Base-by-base conservation (phyloP, 1,139 yeast genomes). In the Trichomonascaceae sp. region DNA sequence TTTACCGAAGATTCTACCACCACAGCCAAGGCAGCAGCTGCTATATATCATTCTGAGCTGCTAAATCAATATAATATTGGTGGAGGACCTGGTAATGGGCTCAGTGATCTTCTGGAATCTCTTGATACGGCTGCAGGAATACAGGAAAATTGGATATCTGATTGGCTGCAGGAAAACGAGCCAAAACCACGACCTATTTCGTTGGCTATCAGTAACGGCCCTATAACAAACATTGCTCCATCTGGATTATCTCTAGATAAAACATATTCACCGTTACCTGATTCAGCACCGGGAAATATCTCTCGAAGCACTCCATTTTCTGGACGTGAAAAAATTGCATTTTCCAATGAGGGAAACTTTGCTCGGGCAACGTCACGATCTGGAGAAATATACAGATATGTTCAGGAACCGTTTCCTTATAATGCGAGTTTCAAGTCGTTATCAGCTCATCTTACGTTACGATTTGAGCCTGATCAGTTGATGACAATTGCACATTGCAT, bases 341-440 rank as follows among this genome's bases (percentile, higher is more conserved):
- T 15, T 15, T 22, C 47, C 15, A 24, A 18, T 17, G 32, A 45
- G 4, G 38, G 48, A 13, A 19, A 27, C 27, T 30, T 27, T n/a
- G 17, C 41, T n/a, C 32, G 36, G 18, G 36, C 48, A 47, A 32
- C 43, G 19, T 38, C 32, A 17, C 55, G 59, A 87, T 90, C 96
- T 0, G 85, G 83, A 61, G 95, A 87, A 58, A 87, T 91, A 17
- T 91, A 91, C 69, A 83, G 85, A 18, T 77, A 81, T 52, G 88
- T 91, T 9, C 76, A 73, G 18, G 77, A 75, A 52, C 97, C 98
- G 0, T 91, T 87, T 65, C 80, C 90, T 1, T 93, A 93, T 65
- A 91, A 96, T 0, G 87, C 91, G 1, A 97, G 96, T 2, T 93
- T 87, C 68, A 96, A 89, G 69, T 82, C 85, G 48, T 75, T 93